Percentiles rank a stretch among this genome's conserved stretches.
Conservation (phyloP, 495 filamentous ascomycete genomes). For the Talaromyces adpressus region DNA sequence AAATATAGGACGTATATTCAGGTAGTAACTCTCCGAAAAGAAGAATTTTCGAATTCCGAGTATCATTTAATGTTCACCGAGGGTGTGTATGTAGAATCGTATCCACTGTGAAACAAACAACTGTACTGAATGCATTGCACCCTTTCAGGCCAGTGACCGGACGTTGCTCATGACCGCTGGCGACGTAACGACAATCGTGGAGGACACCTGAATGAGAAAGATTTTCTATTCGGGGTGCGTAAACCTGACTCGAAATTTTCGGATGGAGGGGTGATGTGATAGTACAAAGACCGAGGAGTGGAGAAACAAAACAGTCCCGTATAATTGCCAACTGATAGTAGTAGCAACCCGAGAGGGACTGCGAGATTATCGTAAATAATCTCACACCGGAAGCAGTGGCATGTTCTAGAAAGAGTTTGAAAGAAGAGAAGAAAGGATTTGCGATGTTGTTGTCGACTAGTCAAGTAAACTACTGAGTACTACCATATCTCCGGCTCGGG, state of each 20-base stretch:
- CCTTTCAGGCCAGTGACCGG: conserved; percentile 1
- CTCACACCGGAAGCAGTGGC: background rate
- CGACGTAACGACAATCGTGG: background rate
- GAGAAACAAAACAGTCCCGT: background rate
- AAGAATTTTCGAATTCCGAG: background rate
- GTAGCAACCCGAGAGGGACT: background rate
- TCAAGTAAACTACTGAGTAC: background rate
- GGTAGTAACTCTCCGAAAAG: background rate
- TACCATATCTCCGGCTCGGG: background rate
- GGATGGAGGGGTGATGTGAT: background rate
- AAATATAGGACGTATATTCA: background rate
- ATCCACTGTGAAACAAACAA: conserved; percentile 1
- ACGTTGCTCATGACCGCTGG: background rate
- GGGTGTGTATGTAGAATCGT: background rate
- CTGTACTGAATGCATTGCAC: background rate
- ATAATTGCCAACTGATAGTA: background rate
- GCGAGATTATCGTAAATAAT: background rate
- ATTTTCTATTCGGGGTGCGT: background rate
- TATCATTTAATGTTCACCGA: background rate
- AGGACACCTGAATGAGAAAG: background rate
- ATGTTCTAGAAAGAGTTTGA: background rate
- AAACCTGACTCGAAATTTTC: background rate
- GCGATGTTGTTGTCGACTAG: background rate
- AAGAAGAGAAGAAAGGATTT: background rate
- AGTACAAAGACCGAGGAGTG: background rate